These are phyloP conservation scores for Delitschia confertaspora DNA, from an alignment of 495 filamentous ascomycete species.

Conservation along the genomic window DNA sequence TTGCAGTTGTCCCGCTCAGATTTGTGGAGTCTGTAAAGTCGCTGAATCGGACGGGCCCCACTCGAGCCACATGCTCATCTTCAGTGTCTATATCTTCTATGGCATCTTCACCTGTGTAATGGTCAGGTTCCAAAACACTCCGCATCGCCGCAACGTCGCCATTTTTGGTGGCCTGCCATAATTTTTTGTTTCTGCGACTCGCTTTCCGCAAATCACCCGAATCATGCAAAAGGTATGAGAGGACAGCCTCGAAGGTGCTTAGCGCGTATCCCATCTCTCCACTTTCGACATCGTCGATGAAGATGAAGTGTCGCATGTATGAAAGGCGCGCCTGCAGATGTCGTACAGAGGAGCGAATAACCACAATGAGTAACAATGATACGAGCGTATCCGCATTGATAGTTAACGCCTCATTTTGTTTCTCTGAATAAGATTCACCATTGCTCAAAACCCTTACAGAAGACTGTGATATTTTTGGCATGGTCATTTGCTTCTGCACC, in stretches of 20 bases:
- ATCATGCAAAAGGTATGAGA: slow-evolving; percentile 80
- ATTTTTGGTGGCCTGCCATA: slow-evolving; percentile 77
- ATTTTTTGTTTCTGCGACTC: slow-evolving; percentile 71
- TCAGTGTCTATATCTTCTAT: slow-evolving; percentile 8
- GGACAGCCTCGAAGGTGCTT: slow-evolving; percentile 91
- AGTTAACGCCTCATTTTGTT: slow-evolving; percentile 55
- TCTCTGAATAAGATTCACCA: slow-evolving; percentile 47
- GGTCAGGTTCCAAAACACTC: slow-evolving; percentile 63
- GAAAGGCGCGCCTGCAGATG: slow-evolving; percentile 78
- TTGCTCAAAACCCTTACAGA: slow-evolving; percentile 30
- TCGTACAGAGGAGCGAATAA: slow-evolving; percentile 83
- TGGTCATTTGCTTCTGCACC: slow-evolving; percentile 79
- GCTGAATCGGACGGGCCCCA: slow-evolving; percentile 16
- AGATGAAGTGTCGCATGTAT: slow-evolving; percentile 94
- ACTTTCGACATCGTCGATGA: slow-evolving; percentile 92
- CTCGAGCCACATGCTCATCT: not conserved
- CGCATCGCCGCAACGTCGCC: slow-evolving; percentile 68
- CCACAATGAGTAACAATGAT: slow-evolving; percentile 81
- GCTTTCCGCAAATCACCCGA: slow-evolving; percentile 72
- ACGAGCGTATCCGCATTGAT: slow-evolving; percentile 96
- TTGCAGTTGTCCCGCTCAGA: slow-evolving; percentile 10
- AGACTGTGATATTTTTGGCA: slow-evolving; percentile 35
- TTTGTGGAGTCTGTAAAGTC: slow-evolving; percentile 14
- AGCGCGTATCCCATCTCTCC: slow-evolving; percentile 96
- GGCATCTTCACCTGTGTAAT: slow-evolving; percentile 11